phyloP scores from a whole-genome alignment of 768 basidiomycete species.

The Naganishia onofrii region DNA sequence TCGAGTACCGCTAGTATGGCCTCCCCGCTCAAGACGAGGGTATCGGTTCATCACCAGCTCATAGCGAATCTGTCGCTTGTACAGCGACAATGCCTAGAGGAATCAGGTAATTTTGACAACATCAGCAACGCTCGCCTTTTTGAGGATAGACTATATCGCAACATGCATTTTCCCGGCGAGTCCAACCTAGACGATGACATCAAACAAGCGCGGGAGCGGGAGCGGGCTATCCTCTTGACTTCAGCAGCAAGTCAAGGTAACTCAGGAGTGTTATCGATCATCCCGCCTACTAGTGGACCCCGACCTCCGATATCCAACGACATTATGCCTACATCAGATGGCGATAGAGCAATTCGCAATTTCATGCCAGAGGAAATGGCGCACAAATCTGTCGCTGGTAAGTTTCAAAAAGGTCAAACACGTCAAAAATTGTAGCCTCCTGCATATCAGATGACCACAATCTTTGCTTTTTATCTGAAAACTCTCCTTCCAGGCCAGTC shows the following conservation, averaged over 20 bases:
- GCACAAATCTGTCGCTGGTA: neutral
- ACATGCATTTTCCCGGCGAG: neutral
- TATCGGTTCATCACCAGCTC: neutral
- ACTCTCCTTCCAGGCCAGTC: neutral
- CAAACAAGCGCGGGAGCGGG: neutral
- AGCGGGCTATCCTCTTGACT: slow-evolving; percentile 19
- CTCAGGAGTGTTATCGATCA: slow-evolving; percentile 23
- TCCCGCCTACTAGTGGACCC: slow-evolving; percentile 13
- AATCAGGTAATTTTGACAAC: neutral
- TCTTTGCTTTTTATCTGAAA: neutral
- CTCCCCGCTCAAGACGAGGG: neutral
- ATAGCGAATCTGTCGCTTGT: neutral
- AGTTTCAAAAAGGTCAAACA: neutral
- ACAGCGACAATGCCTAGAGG: neutral
- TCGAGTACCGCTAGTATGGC: neutral
- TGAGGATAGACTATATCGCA: neutral
- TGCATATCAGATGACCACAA: neutral
- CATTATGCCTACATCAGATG: neutral
- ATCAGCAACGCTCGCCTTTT: neutral
- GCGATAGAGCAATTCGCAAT: neutral
- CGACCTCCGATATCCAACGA: neutral
- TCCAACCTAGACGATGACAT: neutral
- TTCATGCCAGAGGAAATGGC: neutral
- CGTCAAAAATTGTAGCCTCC: neutral
- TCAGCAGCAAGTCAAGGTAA: slow-evolving; percentile 28